A percentile compares a stretch with the other conserved stretches of the same genome.
phyloP scores from a whole-genome alignment of 2,329 filamentous ascomycete species.

The Pseudocercospora musae region DNA sequence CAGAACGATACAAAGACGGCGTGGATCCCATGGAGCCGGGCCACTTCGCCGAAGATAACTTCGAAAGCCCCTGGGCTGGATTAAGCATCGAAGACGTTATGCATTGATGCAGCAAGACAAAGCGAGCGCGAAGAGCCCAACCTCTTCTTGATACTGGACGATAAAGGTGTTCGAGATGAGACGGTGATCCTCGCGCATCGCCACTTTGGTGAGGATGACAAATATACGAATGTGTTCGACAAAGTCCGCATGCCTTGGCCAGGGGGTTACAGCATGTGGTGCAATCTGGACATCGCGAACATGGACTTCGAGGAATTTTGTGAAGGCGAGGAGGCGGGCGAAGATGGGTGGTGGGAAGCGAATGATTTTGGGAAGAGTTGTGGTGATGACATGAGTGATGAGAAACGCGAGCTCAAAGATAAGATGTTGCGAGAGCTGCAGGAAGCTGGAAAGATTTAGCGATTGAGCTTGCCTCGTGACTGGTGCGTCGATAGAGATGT shows the following conservation, averaged over 20 bases:
- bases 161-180: slow-evolving; percentile 4
- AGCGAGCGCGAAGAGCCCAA: not conserved
- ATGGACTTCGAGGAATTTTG: slow-evolving; percentile 17
- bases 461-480: not conserved
- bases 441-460: not conserved
- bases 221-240: slow-evolving; percentile 6
- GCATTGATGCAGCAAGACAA: slow-evolving; percentile 4
- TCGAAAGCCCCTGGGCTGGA: slow-evolving; percentile 15
- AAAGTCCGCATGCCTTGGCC: slow-evolving; percentile 17
- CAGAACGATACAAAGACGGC: not conserved
- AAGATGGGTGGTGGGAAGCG: slow-evolving; percentile 9
- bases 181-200: slow-evolving; percentile 11
- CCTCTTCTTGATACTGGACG: slow-evolving; percentile 14
- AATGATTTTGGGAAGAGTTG: not conserved
- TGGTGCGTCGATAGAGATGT: not conserved
- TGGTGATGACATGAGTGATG: not conserved
- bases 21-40: not conserved
- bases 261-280: slow-evolving; percentile 12
- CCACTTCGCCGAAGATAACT: slow-evolving; percentile 1
- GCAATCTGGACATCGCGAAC: slow-evolving; percentile 22
- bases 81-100: slow-evolving; percentile 11
- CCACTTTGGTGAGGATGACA: slow-evolving; percentile 2
- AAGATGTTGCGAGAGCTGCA: not conserved
- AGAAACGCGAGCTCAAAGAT: not conserved
- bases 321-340: slow-evolving; percentile 5